Conservation (phyloP, 257 asterid genomes). For the Solanum pennellii region DNA sequence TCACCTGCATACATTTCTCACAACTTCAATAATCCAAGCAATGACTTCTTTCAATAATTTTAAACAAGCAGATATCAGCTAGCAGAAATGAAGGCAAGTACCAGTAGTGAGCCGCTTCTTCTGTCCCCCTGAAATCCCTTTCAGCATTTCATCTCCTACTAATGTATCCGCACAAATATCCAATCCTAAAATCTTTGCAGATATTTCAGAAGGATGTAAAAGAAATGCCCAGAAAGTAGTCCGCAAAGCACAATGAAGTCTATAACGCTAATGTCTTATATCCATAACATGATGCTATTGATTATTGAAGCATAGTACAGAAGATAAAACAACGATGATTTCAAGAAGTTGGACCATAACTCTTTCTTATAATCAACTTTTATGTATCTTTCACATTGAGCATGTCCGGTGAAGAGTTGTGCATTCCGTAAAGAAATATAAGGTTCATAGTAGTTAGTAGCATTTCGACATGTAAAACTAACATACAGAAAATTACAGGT, state of each 20-base stretch:
- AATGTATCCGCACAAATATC: conserved; percentile 78
- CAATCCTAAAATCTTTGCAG: conserved; percentile 47
- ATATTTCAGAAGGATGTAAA: conserved; percentile 31
- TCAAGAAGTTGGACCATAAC: neutral
- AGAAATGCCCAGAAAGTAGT: neutral
- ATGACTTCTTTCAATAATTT: neutral
- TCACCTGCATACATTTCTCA: conserved; percentile 45
- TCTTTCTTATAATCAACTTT: neutral
- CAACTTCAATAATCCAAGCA: neutral
- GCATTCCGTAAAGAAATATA: neutral
- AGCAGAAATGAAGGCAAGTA: conserved; percentile 14
- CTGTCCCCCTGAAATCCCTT: conserved; percentile 98
- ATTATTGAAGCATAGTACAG: neutral
- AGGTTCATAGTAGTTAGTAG: neutral
- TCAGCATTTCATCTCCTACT: conserved; percentile 91
- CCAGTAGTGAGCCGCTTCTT: conserved; percentile 87
- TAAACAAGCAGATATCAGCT: neutral
- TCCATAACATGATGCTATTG: neutral
- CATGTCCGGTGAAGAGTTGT: neutral
- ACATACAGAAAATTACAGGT: neutral
- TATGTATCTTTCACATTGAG: neutral
- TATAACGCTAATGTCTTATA: neutral
- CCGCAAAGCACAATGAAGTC: neutral
- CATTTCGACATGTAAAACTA: neutral
- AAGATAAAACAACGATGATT: neutral